These are phyloP conservation scores for maize (Zea mays) DNA, from an alignment of 176 grass and related monocot species.

Conservation along the genomic window DNA sequence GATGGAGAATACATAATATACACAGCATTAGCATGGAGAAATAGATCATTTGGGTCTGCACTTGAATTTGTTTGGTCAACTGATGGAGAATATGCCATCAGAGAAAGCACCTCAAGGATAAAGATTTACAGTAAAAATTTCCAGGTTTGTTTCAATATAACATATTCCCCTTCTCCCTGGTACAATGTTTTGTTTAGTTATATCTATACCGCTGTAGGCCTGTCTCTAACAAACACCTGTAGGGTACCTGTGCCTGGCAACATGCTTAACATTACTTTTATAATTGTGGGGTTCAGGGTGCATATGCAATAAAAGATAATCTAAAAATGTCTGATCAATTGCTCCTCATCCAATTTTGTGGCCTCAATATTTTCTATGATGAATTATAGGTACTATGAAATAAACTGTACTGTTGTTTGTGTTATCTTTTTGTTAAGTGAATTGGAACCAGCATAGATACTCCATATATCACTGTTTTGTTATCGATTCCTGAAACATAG, in stretches of 20 bases:
- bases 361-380: neutral
- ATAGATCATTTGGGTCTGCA: constrained; percentile 93
- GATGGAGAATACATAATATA: constrained; percentile 99
- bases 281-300: neutral
- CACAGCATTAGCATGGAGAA: constrained; percentile 97
- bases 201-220: neutral
- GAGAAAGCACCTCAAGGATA: constrained; percentile 92
- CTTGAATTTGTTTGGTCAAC: constrained; percentile 92
- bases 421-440: too few relatives aligned
- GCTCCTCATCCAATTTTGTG: neutral
- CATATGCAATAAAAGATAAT: neutral
- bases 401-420: neutral
- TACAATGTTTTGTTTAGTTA: constrained; percentile 1
- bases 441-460: too few relatives aligned
- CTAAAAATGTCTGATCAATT: neutral
- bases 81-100: constrained; percentile 94
- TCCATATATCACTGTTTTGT: too few relatives aligned
- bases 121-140: constrained; percentile 98
- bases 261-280: neutral
- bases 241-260: neutral
- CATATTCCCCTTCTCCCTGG: neutral
- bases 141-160: constrained; percentile 57
- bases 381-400: neutral
- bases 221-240: neutral
- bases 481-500: neutral